phyloP scores from a whole-genome alignment of 257 asterid genomes.

The Primulina eburnea region DNA sequence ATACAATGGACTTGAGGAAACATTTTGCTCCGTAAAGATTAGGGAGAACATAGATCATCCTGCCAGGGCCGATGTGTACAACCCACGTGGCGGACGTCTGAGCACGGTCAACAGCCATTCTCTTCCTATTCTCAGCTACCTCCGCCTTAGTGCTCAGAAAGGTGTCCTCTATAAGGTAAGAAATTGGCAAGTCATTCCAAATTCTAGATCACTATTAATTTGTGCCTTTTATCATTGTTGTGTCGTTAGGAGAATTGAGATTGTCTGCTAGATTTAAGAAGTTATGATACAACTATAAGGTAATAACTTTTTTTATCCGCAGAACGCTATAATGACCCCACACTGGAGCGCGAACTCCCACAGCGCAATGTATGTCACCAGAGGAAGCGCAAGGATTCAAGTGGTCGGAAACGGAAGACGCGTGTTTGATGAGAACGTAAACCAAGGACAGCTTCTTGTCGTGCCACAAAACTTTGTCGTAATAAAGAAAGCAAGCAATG shows the following conservation, averaged over 20 bases:
- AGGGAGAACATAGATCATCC: slow-evolving; percentile 46
- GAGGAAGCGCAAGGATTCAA: slow-evolving; percentile 55
- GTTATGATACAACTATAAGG: too few species aligned
- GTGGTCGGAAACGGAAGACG: slow-evolving; percentile 49
- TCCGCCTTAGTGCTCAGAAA: slow-evolving; percentile 52
- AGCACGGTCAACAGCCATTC: slow-evolving; percentile 50
- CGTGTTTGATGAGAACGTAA: slow-evolving; percentile 47
- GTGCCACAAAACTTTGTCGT: slow-evolving; percentile 61
- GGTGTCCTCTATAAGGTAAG: slow-evolving; percentile 59
- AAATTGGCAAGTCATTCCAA: neutral
- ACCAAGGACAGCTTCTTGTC: slow-evolving; percentile 46
- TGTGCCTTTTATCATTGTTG: too few species aligned
- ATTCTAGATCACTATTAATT: neutral
- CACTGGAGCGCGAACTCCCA: slow-evolving; percentile 56
- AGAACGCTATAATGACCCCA: slow-evolving; percentile 58
- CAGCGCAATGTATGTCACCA: slow-evolving; percentile 36
- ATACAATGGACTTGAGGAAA: slow-evolving; percentile 53
- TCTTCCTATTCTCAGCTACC: slow-evolving; percentile 46
- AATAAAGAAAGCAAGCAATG: slow-evolving; percentile 46
- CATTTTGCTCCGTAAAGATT: slow-evolving; percentile 43
- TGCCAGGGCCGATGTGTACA: slow-evolving; percentile 39
- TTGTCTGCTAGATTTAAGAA: too few species aligned
- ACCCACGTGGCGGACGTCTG: slow-evolving; percentile 59
- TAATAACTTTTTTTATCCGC: neutral
- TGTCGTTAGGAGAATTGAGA: too few species aligned